Percentiles rank a stretch among this genome's conserved stretches.
Evolutionary conservation across 2,329 filamentous ascomycete genomes (phyloP).

Genomic region (Colletotrichum godetiae): DNA sequence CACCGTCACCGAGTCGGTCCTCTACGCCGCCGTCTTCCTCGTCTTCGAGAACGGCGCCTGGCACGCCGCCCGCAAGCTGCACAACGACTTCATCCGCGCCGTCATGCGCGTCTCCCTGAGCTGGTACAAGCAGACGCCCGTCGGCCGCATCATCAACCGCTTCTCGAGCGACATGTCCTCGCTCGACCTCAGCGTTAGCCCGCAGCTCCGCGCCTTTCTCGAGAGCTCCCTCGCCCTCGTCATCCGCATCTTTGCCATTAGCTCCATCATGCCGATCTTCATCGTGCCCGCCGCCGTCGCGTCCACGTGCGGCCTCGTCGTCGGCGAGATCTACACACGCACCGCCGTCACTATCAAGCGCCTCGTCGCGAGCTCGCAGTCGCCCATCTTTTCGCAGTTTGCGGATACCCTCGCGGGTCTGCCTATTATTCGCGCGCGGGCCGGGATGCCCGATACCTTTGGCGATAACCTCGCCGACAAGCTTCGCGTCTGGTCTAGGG

Average conservation of each 20-base stretch:
- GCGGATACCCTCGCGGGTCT: conserved; percentile 63
- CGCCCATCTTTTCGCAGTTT: conserved; percentile 68
- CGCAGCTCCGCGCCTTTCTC: conserved; percentile 55
- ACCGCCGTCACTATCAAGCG: conserved; percentile 59
- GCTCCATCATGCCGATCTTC: conserved; percentile 64
- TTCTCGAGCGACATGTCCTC: conserved; percentile 69
- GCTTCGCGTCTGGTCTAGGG: conserved; percentile 57
- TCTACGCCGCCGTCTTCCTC: conserved; percentile 55
- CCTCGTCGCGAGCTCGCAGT: conserved; percentile 58
- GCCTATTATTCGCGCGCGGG: conserved; percentile 59
- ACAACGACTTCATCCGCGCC: conserved; percentile 62
- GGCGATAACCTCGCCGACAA: conserved; percentile 61
- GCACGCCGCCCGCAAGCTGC: conserved; percentile 64
- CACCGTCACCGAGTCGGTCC: conserved; percentile 54
- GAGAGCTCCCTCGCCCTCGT: conserved; percentile 55
- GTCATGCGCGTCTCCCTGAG: conserved; percentile 65
- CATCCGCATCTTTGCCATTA: conserved; percentile 59
- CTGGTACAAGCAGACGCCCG: conserved; percentile 67
- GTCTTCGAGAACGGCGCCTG: conserved; percentile 67
- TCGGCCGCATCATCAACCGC: conserved; percentile 65
- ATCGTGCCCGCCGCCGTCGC: conserved; percentile 58
- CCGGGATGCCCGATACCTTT: conserved; percentile 56
- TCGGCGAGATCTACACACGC: conserved; percentile 63
- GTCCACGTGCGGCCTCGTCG: conserved; percentile 56
- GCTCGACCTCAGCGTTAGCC: conserved; percentile 60